Evolutionary conservation across 306 rosid species (phyloP), one percentile per base, ranked within the genome.

Genomic region (Fragaria iinumae): DNA sequence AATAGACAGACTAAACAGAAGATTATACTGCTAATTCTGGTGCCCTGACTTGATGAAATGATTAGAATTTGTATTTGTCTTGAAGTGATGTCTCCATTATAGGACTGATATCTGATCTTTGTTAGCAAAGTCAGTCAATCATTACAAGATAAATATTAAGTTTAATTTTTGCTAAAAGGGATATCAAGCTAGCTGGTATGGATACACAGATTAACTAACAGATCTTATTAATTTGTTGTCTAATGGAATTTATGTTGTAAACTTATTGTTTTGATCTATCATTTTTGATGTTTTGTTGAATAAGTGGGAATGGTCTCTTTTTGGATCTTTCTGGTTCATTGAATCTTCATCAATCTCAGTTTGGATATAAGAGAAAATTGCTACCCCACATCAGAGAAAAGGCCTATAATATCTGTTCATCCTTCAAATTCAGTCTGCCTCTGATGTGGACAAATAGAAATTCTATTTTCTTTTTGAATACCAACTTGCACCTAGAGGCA

Each of bases 401-500:
- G 25, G 12, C 44, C 21, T 64, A 7, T 21, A 32, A 16, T 34
- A 17, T 64, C 25, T 64, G 69, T 64, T 64, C 69, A 17, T 34
- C 39, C 41, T 63, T 29, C 11, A 13, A 11, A 11, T 60, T 60
- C 66, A 60, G 29, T 12, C 66, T 25, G 38, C 66, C 8, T 59
- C 34, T 23, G 16, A 57, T 53, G 21, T 53, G 23, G 62, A 55
- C 27, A n/a, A 53, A 53, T 7, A 53, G 1, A 53, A 55, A 5
- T 8, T 56, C 4, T 36, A 3, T 12, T 6, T 1, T 36, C 47
- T 8, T 38, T 63, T 20, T 34, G 36, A 44, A 55, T 72, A 62
- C 20, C 44, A 52, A 34, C 75, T 71, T 71, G 41, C 47, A 52
- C 65, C 75, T 34, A 20, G 9, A 34, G 50, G 63, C 36, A 56